Evolutionary conservation across 805 yeast species (phyloP).

Genomic region (Hanseniaspora clermontiae): DNA sequence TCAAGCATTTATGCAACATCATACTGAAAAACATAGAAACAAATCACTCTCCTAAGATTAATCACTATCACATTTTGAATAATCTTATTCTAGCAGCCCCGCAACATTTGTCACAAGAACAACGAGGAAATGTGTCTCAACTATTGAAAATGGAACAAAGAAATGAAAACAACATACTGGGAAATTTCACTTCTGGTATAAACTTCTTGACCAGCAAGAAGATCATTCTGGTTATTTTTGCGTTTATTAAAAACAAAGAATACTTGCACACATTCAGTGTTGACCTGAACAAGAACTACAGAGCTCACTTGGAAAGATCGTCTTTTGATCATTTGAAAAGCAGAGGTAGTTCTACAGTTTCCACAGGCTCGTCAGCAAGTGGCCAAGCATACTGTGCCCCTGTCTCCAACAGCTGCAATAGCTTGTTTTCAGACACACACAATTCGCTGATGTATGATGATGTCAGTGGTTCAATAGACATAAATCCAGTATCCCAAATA

Average conservation of each 20-base stretch:
- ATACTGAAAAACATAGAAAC: slow-evolving; percentile 30
- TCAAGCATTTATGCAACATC: slow-evolving; percentile 39
- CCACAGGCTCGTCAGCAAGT: slow-evolving; percentile 15
- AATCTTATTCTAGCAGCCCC: slow-evolving; percentile 40
- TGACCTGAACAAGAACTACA: slow-evolving; percentile 1
- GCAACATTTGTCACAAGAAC: slow-evolving; percentile 5
- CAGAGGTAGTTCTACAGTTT: slow-evolving; percentile 19
- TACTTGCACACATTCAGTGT: background rate
- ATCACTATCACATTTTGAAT: slow-evolving; percentile 47
- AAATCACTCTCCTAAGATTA: slow-evolving; percentile 28
- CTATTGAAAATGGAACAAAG: slow-evolving; percentile 15
- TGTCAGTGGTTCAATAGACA: background rate
- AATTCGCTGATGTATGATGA: background rate
- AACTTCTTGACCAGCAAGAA: slow-evolving; percentile 40
- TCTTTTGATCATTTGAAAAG: slow-evolving; percentile 16
- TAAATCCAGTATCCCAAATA: slow-evolving; percentile 10
- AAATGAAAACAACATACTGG: slow-evolving; percentile 26
- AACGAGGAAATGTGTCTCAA: slow-evolving; percentile 18
- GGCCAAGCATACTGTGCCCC: background rate
- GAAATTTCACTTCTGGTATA: slow-evolving; percentile 30
- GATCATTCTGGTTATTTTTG: slow-evolving; percentile 31
- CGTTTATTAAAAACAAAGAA: slow-evolving; percentile 3
- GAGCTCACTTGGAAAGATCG: background rate
- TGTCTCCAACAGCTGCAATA: background rate
- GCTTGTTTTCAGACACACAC: background rate